These are phyloP conservation scores for Apiospora rasikravindrae DNA, from an alignment of 2,329 filamentous ascomycete species.

Conservation along the genomic window DNA sequence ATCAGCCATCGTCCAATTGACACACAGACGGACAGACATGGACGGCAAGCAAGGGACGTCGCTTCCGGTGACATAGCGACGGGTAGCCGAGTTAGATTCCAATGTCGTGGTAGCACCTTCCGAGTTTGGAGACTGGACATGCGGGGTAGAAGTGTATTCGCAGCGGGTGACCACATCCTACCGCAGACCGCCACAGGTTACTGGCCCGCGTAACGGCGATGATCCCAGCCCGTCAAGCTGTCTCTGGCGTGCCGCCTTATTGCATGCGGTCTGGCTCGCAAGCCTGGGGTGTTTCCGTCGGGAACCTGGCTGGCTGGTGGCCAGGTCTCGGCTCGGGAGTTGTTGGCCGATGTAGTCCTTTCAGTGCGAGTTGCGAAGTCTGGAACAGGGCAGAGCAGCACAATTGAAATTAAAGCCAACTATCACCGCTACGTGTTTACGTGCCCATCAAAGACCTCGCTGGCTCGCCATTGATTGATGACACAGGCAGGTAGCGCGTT, in stretches of 20 bases:
- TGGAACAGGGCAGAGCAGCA: background rate
- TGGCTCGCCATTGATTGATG: background rate
- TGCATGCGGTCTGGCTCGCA: background rate
- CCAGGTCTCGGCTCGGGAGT: background rate
- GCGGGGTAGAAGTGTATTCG: conserved; percentile 7
- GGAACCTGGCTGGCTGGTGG: background rate
- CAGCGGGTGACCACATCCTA: background rate
- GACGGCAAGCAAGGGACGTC: background rate
- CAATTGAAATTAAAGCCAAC: background rate
- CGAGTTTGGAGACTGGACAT: background rate
- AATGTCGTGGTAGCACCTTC: background rate
- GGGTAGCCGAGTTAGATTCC: conserved; percentile 1
- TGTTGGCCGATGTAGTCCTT: background rate
- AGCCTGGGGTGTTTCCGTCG: background rate
- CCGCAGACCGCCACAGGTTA: background rate
- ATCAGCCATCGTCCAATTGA: background rate
- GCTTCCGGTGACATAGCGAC: background rate
- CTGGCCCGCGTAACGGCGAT: background rate
- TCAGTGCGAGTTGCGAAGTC: background rate
- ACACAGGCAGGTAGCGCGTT: background rate
- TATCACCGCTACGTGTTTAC: no score
- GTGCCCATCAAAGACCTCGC: no score
- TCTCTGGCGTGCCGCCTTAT: background rate
- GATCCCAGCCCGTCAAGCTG: background rate
- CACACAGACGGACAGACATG: background rate